Evolutionary conservation across 164 flowering plant species (phyloP).

Genomic region (Platanus orientalis): DNA sequence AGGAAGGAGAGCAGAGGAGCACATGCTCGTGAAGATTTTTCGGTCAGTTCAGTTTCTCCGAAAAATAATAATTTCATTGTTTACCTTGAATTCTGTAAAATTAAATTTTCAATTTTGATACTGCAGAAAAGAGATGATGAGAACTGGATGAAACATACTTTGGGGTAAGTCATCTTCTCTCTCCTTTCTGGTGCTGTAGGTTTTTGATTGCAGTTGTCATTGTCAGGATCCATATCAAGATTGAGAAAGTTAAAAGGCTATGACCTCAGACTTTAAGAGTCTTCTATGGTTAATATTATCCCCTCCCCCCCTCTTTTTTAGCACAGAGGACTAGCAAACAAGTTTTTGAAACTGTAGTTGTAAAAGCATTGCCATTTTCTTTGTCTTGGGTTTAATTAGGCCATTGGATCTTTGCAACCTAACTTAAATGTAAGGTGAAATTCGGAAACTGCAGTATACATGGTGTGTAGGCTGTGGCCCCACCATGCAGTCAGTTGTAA

Average conservation of each 20-base stretch:
- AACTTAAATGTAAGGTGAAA: no score
- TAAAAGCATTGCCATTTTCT: no score
- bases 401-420: no score
- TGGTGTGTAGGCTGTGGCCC: no score
- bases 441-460: no score
- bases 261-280: no score
- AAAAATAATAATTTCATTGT: neutral
- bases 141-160: constrained; percentile 97
- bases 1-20: constrained; percentile 99
- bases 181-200: constrained; percentile 2
- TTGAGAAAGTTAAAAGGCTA: neutral
- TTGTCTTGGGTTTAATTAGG: no score
- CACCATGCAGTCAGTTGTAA: no score
- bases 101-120: neutral
- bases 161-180: constrained; percentile 82
- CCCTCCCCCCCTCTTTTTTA: no score
- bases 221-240: neutral
- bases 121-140: constrained; percentile 93
- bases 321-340: no score
- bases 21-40: constrained; percentile 97
- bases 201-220: neutral
- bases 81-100: neutral
- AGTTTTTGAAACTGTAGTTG: no score
- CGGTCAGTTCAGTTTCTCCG: constrained; percentile 42
- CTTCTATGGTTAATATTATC: no score